phyloP scores from a whole-genome alignment of 345 rosid species.

The Salix udensis region DNA sequence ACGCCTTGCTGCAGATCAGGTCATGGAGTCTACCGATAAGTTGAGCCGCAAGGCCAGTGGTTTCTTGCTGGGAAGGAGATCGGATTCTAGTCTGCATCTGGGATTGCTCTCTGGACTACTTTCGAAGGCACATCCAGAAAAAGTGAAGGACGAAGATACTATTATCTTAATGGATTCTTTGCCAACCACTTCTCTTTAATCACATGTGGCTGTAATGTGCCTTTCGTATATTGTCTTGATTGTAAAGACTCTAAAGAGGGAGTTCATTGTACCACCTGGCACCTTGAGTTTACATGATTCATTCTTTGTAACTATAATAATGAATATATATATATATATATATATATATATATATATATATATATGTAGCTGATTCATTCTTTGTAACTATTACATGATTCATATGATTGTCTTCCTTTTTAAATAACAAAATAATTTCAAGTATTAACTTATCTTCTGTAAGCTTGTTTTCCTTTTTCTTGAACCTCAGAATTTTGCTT shows the following conservation, averaged over 20 bases:
- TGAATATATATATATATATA: no score
- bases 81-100: conserved; percentile 40
- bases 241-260: not conserved
- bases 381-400: not conserved
- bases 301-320: not conserved
- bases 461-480: no score
- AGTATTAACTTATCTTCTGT: no score
- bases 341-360: no score
- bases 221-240: conserved; percentile 22
- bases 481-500: no score
- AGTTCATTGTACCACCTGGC: conserved; percentile 5
- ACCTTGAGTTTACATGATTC: not conserved
- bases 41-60: conserved; percentile 22
- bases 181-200: conserved; percentile 56
- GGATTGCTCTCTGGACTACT: conserved; percentile 60
- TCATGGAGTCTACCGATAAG: conserved; percentile 14
- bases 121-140: conserved; percentile 46
- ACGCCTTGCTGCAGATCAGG: conserved; percentile 27
- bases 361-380: not conserved
- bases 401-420: not conserved
- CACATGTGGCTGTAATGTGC: conserved; percentile 6
- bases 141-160: conserved; percentile 35
- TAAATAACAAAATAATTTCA: no score
- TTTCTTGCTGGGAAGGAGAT: conserved; percentile 39
- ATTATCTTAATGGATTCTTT: conserved; percentile 74